A percentile compares a stretch with the other conserved stretches of the same genome.
phyloP scores from a whole-genome alignment of 768 basidiomycete species.

The Pisolithus sp. region DNA sequence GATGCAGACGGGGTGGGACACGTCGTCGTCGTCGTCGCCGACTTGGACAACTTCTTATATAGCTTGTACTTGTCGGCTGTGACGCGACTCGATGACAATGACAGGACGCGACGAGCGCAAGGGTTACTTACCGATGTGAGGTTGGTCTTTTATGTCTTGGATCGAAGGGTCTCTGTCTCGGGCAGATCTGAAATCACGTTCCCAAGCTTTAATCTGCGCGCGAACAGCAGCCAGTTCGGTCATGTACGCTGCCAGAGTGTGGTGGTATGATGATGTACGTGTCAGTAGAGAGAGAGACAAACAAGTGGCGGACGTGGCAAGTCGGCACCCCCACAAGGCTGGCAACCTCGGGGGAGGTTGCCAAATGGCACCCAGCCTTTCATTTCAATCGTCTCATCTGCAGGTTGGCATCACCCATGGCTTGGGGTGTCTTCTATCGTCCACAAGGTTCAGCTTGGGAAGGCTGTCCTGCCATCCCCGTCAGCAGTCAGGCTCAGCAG shows the following conservation, averaged over 20 bases:
- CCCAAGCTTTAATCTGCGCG: constrained; percentile 73
- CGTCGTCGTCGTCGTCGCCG: constrained; percentile 21
- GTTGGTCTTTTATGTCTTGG: constrained; percentile 62
- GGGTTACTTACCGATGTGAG: constrained; percentile 50
- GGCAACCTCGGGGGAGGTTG: no score
- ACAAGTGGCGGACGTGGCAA: neutral
- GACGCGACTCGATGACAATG: constrained; percentile 11
- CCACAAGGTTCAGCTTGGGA: constrained; percentile 1
- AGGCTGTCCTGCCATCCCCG: neutral
- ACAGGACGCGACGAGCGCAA: constrained; percentile 1
- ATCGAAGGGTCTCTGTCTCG: constrained; percentile 58
- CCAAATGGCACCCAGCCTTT: no score
- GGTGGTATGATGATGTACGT: neutral
- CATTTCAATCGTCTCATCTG: neutral
- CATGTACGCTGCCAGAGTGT: constrained; percentile 7
- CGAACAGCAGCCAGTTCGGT: constrained; percentile 34
- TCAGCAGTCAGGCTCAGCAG: neutral
- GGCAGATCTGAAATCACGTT: constrained; percentile 53
- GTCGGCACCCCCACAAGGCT: neutral
- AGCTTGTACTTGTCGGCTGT: constrained; percentile 74
- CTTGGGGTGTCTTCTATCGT: constrained; percentile 11
- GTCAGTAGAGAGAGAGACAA: neutral
- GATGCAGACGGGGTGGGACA: constrained; percentile 26
- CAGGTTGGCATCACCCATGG: constrained; percentile 8
- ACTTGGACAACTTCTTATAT: constrained; percentile 71